phyloP scores from a whole-genome alignment of 441 rosid species.

The Raphanus hybrid region DNA sequence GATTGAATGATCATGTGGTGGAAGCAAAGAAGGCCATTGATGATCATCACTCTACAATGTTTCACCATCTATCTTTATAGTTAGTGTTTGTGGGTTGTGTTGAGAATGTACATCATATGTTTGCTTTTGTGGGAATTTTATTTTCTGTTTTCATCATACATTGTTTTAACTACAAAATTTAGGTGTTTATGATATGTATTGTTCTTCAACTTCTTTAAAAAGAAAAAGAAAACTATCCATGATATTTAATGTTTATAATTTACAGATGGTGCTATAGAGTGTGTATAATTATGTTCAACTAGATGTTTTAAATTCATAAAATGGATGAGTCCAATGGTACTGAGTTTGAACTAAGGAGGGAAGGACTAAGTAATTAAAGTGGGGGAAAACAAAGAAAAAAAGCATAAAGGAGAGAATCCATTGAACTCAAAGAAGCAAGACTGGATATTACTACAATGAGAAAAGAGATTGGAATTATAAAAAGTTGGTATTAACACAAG shows the following conservation, averaged over 20 bases:
- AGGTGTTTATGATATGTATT: not conserved
- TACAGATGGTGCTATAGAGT: not conserved
- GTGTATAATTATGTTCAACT: not conserved
- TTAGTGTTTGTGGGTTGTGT: slow-evolving; percentile 10
- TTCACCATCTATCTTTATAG: slow-evolving; percentile 26
- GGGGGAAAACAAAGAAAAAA: slow-evolving; percentile 1
- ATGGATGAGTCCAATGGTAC: not conserved
- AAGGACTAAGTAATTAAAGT: slow-evolving; percentile 30
- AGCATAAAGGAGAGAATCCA: slow-evolving; percentile 36
- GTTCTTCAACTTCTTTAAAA: not conserved
- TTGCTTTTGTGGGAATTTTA: not conserved
- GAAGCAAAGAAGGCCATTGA: not conserved
- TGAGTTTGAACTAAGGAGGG: slow-evolving; percentile 13
- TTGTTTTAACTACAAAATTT: slow-evolving; percentile 4
- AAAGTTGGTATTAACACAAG: slow-evolving; percentile 27
- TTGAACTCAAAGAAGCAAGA: slow-evolving; percentile 39
- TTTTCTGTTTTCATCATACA: slow-evolving; percentile 5
- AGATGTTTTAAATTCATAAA: not conserved
- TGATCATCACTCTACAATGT: slow-evolving; percentile 7
- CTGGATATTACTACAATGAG: slow-evolving; percentile 21
- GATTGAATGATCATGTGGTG: slow-evolving; percentile 29
- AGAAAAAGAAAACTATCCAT: no score
- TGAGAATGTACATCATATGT: slow-evolving; percentile 35
- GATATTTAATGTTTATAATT: not conserved
- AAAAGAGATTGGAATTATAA: slow-evolving; percentile 37